Conservation (phyloP, 2,329 filamentous ascomycete genomes). For the Magnaporthales sp. region DNA sequence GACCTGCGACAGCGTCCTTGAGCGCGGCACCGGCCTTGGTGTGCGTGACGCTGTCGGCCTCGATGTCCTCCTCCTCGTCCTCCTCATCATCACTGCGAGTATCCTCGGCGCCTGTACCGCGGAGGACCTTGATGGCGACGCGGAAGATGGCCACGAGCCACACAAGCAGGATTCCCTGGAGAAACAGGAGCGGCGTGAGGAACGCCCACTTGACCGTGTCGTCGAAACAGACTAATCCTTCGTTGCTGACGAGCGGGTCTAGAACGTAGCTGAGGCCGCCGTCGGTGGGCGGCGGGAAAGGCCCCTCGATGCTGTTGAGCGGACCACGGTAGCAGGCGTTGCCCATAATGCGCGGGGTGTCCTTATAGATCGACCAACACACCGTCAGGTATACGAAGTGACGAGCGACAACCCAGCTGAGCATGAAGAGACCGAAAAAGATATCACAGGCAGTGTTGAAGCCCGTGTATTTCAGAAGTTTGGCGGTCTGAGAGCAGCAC, state of each 20-base stretch:
- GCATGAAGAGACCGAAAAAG: slow-evolving; percentile 77
- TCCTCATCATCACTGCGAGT: slow-evolving; percentile 79
- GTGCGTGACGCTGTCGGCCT: slow-evolving; percentile 23
- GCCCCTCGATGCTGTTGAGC: slow-evolving; percentile 37
- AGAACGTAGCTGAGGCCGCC: slow-evolving; percentile 48
- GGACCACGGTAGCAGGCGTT: slow-evolving; percentile 63
- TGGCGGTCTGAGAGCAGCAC: slow-evolving; percentile 55
- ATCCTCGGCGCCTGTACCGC: slow-evolving; percentile 73
- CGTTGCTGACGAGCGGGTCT: slow-evolving; percentile 63
- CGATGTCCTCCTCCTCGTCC: slow-evolving; percentile 50
- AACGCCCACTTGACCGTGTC: slow-evolving; percentile 67
- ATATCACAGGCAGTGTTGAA: slow-evolving; percentile 70
- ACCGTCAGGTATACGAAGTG: slow-evolving; percentile 73
- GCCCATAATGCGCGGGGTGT: slow-evolving; percentile 53
- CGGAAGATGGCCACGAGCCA: slow-evolving; percentile 89
- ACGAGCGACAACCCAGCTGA: slow-evolving; percentile 74
- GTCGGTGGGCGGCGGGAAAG: slow-evolving; percentile 36
- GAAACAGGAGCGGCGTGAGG: slow-evolving; percentile 62
- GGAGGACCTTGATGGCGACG: slow-evolving; percentile 72
- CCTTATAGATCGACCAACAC: slow-evolving; percentile 72
- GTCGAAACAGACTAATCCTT: slow-evolving; percentile 75
- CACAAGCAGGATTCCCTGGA: slow-evolving; percentile 69
- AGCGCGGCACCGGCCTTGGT: neutral
- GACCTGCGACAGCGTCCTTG: neutral
- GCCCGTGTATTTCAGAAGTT: slow-evolving; percentile 85